Evolutionary conservation across 2,329 filamentous ascomycete species (phyloP).

Genomic region (Colletotrichum chlorophyti): DNA sequence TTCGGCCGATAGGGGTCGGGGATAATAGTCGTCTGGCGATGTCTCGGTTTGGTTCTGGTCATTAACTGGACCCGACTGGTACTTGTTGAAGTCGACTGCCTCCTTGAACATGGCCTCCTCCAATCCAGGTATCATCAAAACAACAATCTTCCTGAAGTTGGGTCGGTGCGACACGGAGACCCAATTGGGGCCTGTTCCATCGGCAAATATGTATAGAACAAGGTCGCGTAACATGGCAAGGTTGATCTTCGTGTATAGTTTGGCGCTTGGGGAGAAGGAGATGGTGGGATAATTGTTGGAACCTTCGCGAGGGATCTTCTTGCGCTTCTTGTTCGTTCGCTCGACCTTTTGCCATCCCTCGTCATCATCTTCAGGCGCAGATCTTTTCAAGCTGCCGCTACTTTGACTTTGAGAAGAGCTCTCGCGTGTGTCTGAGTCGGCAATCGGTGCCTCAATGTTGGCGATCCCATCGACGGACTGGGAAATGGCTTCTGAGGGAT

Average conservation of each 20-base stretch:
- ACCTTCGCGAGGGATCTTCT: constrained; percentile 64
- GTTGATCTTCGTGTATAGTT: constrained; percentile 67
- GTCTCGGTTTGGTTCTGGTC: constrained; percentile 40
- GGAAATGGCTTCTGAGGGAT: neutral
- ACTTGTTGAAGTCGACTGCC: constrained; percentile 55
- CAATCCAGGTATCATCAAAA: constrained; percentile 89
- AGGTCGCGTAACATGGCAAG: constrained; percentile 69
- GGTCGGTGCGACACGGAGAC: constrained; percentile 67
- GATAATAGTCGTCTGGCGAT: constrained; percentile 67
- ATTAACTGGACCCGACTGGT: constrained; percentile 38
- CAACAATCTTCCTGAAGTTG: constrained; percentile 79
- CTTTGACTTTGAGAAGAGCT: constrained; percentile 35
- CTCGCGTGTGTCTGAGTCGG: neutral
- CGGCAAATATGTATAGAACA: constrained; percentile 71
- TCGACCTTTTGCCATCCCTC: constrained; percentile 64
- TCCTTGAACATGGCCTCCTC: constrained; percentile 89
- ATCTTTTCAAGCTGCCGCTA: constrained; percentile 54
- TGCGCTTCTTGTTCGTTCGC: constrained; percentile 62
- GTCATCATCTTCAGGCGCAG: constrained; percentile 47
- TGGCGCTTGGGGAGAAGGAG: constrained; percentile 61
- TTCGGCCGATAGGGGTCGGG: constrained; percentile 57
- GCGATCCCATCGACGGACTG: neutral
- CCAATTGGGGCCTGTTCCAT: constrained; percentile 70
- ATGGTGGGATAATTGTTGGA: constrained; percentile 66
- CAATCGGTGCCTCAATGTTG: neutral